Percentiles rank a stretch among this genome's conserved stretches.
phyloP scores from a whole-genome alignment of 2,329 filamentous ascomycete genomes.

The Mycosphaerella arachidis region DNA sequence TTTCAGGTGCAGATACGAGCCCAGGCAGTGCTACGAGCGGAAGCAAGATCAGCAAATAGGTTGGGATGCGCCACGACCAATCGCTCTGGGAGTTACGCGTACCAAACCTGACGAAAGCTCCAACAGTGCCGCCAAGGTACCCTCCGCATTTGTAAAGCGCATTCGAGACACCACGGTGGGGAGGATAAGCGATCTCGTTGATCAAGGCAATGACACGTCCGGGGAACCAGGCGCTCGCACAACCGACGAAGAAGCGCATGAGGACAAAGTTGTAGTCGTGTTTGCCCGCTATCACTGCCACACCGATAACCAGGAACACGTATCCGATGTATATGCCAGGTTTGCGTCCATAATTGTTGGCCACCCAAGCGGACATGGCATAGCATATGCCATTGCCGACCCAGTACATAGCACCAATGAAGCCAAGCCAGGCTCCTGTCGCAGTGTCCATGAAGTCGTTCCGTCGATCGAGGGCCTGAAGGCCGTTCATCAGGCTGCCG shows the following conservation, averaged over 20 bases:
- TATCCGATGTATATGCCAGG: slow-evolving; percentile 35
- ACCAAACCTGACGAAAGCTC: slow-evolving; percentile 1
- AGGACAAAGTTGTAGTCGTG: slow-evolving; percentile 38
- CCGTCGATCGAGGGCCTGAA: slow-evolving; percentile 37
- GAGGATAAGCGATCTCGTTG: slow-evolving; percentile 44
- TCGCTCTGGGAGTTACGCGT: slow-evolving; percentile 6
- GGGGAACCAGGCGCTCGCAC: slow-evolving; percentile 33
- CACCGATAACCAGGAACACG: slow-evolving; percentile 31
- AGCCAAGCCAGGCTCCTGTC: slow-evolving; percentile 34
- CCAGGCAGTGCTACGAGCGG: slow-evolving; percentile 20
- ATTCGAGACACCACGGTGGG: slow-evolving; percentile 35
- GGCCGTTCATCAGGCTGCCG: slow-evolving; percentile 43
- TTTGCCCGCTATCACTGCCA: slow-evolving; percentile 30
- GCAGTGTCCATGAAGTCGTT: slow-evolving; percentile 40
- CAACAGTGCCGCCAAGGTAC: slow-evolving; percentile 23
- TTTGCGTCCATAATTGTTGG: slow-evolving; percentile 43
- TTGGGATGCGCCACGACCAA: slow-evolving; percentile 18
- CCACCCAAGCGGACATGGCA: slow-evolving; percentile 36
- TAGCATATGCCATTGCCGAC: slow-evolving; percentile 39
- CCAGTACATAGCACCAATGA: slow-evolving; percentile 37
- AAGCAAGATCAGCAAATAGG: slow-evolving; percentile 15
- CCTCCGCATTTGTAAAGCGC: slow-evolving; percentile 36
- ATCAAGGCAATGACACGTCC: slow-evolving; percentile 38
- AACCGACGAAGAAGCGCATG: slow-evolving; percentile 37
- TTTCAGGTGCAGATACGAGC: slow-evolving; percentile 3